Evolutionary conservation across 2,329 filamentous ascomycete species (phyloP).

Genomic region (Plectosphaerella cucumerina): DNA sequence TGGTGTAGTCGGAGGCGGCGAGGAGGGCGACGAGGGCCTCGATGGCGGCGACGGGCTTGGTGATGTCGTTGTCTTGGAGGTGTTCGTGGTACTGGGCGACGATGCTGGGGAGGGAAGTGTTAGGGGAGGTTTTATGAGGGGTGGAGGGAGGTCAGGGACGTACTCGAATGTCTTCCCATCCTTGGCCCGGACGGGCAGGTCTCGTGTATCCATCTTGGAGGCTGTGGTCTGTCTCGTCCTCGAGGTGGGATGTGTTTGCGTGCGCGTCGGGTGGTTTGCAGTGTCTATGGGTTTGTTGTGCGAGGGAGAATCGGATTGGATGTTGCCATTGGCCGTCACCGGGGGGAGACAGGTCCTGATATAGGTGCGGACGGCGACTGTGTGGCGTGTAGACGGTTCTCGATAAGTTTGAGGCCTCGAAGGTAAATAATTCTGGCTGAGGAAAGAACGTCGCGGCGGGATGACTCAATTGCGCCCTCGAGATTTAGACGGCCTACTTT

Average conservation of each 20-base stretch:
- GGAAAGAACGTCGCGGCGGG: background rate
- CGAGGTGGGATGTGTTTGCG: background rate
- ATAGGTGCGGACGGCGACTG: too few species aligned
- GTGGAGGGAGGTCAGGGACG: background rate
- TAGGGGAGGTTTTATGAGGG: background rate
- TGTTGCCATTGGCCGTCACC: too few species aligned
- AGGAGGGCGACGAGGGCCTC: conserved; percentile 87
- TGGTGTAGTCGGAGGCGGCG: conserved; percentile 72
- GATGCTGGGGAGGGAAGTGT: conserved; percentile 35
- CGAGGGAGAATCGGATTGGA: too few species aligned
- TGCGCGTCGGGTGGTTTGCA: background rate
- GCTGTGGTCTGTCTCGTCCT: too few species aligned
- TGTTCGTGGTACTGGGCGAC: conserved; percentile 51
- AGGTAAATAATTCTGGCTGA: background rate
- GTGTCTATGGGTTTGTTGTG: too few species aligned
- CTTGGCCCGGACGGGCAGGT: conserved; percentile 19
- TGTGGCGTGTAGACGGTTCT: too few species aligned
- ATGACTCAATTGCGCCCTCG: background rate
- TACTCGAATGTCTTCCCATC: conserved; percentile 27
- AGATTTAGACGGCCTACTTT: background rate
- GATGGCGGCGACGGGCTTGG: conserved; percentile 93
- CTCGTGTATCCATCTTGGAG: background rate
- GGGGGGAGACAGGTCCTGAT: too few species aligned
- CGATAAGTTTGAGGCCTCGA: too few species aligned
- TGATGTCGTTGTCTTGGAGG: conserved; percentile 73